Base-by-base conservation (phyloP, 805 yeast genomes). In the Lipomyces yamadae region DNA sequence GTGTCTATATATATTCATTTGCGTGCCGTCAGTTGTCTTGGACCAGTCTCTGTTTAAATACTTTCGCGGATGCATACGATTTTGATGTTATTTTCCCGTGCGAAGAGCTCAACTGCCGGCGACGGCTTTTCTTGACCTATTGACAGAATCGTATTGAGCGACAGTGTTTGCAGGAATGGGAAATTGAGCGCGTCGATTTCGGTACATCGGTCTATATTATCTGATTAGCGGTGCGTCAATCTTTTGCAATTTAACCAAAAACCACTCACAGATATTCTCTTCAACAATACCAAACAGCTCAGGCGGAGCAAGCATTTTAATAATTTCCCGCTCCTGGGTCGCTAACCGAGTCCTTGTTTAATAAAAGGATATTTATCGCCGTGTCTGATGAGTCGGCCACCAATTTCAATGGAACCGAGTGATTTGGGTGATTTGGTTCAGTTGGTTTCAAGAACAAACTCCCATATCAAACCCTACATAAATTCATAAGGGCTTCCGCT, bases 271-370 rank as follows among this genome's bases (percentile, higher is more conserved):
- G 1, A 94, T 80, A 0, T 96, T 96, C 33, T 88, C 88, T 78
- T 95, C 98, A 3, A 93, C 97, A 37, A 92, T 82, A 0, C 97
- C 97, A 79, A 90, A 95, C 75, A 90, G 91, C 59, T 92, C 94
- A 0, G 99, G 98, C 1, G 97, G 96, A 0, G 93, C 91, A 39
- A 92, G 81, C 97, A 92, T 92, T 18, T 7, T n/a, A n/a, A 34
- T 54, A n/a, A 54, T 10, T 54, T 54, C 37, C 42, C n/a, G 18
- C 62, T 57, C 33, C 29, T 62, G 61, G 18, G 60, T 30, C 39
- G 8, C 13, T n/a, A 35, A 54, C 37, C 37, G 34, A n/a, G 18
- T 8, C 35, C 37, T 18, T 35, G 56, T 4, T n/a, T 34, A 48
- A 57, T 57, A 7, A 3, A 3, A n/a, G 15, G n/a, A 57, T 15